These are phyloP conservation scores for Achlya hypogyna DNA, from an alignment of 352 stramenopile species.

Conservation along the genomic window DNA sequence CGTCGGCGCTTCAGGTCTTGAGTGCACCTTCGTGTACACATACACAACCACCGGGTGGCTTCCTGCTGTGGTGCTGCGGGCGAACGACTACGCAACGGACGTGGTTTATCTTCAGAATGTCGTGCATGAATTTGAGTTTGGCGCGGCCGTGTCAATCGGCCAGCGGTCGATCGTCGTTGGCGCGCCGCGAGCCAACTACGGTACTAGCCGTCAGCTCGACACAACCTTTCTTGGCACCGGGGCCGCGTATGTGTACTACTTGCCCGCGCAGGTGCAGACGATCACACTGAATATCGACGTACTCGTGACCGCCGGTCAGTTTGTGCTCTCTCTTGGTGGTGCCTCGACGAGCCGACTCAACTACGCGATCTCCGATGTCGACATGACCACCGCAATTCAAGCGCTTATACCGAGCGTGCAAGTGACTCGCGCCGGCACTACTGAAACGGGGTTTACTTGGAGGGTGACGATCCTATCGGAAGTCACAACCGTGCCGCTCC, in stretches of 20 bases:
- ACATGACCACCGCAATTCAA: slow-evolving; percentile 79
- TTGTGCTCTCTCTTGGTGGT: slow-evolving; percentile 56
- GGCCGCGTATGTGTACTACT: slow-evolving; percentile 63
- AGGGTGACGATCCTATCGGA: slow-evolving; percentile 75
- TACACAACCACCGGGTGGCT: slow-evolving; percentile 38
- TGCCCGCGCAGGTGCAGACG: slow-evolving; percentile 64
- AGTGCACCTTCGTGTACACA: slow-evolving; percentile 68
- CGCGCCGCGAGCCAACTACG: slow-evolving; percentile 67
- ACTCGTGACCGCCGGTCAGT: slow-evolving; percentile 55
- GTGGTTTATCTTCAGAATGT: slow-evolving; percentile 67
- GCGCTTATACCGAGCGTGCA: slow-evolving; percentile 78
- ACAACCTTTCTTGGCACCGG: slow-evolving; percentile 53
- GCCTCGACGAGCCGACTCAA: slow-evolving; percentile 47
- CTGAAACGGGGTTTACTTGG: slow-evolving; percentile 76
- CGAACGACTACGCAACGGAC: slow-evolving; percentile 77
- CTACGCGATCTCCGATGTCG: slow-evolving; percentile 45
- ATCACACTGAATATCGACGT: slow-evolving; percentile 49
- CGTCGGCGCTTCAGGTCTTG: slow-evolving; percentile 72
- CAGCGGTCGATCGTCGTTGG: slow-evolving; percentile 83
- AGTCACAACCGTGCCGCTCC: slow-evolving; percentile 44
- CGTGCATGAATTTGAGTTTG: slow-evolving; percentile 84
- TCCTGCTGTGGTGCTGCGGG: slow-evolving; percentile 43
- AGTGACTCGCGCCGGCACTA: slow-evolving; percentile 49
- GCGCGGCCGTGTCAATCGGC: slow-evolving; percentile 70
- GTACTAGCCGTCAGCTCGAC: slow-evolving; percentile 52